Evolutionary conservation across 495 filamentous ascomycete species (phyloP), one percentile per base, ranked within the genome.

Genomic region (Tuber microsphaerosporum): DNA sequence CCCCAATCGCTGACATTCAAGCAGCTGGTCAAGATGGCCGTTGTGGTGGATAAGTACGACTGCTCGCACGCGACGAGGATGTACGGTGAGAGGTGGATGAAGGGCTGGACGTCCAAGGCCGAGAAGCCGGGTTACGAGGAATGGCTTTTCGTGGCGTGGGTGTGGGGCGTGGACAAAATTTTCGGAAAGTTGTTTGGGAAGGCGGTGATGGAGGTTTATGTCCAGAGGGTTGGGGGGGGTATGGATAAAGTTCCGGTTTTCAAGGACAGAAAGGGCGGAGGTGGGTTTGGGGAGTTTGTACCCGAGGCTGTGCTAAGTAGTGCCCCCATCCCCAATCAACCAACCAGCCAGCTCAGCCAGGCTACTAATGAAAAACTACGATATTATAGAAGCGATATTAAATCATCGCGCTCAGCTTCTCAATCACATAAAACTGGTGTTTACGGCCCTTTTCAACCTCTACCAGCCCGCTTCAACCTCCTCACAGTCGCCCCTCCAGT

Each of bases 81-180:
- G 19, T 77, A 73, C 72, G 79, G 26, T 19, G 74, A 77, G 6
- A 12, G 9, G 6, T 81, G 78, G 79, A 81, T 81, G 56, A 17
- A 69, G 2, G 70, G 45, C 6, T 75, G 65, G 51, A 79, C 22
- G 20, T 12, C 19, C 0, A 17, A 45, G 31, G 71, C 46, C 14
- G 26, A 42, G 51, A 70, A 9, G 2, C 10, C n/a, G 22, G 73
- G 73, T 0, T 75, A 73, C 69, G 71, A 68, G 42, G 73, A 80
- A 37, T 80, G 75, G 74, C 12, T 81, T 10, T 80, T 80, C 39
- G 68, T 81, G 22, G 16, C 77, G 3, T 81, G 75, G 74, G 78
- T 80, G 16, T 81, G 76, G 76, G 73, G 72, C 12, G 61, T 37
- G 16, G 44, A 73, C 2, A 48, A 68, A 2, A 42, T 44, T 5